Base-by-base conservation (phyloP, 257 asterid genomes). In the Gentiana straminea region DNA sequence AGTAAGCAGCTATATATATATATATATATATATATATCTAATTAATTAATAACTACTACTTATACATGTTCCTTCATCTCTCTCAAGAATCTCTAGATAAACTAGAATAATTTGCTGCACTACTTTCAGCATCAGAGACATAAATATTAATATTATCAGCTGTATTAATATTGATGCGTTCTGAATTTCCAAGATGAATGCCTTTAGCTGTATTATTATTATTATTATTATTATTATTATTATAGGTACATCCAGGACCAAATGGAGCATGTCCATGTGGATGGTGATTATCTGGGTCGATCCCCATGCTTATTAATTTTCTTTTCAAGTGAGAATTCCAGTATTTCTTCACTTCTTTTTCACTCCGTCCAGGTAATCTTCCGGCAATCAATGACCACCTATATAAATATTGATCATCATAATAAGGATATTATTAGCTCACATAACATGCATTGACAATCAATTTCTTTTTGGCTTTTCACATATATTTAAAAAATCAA, bases 341-440 rank as follows among this genome's bases (percentile, higher is more conserved):
- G 48, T 69, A 63, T 41, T 69, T 69, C 57, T 69, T 69, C 60
- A 69, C 69, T 64, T 69, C 74, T 43, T 58, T 63, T 9, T 63
- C 74, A 0, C 65, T 63, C 9, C 74, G 51, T 4, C 62, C 74
- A 0, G 69, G 69, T 39, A 69, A 69, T 57, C 69, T 59, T 13
- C 60, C 74, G 1, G 74, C 69, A 34, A 69, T 69, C 38, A 64
- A 24, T 0, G 69, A 69, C 74, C 69, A 69, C 33, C 74, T 69
- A 45, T 43, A 55, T 15, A 48, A n/a, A 59, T 10, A n/a, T 24
- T 24, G 24, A 24, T 24, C 24, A 24, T 24, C 24, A 24, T 24
- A 24, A 24, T 24, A 24, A 24, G 24, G 24, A 24, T 24, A 24
- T 24, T 24, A 24, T 24, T 24, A 24, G 24, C n/a, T 24, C 24